Evolutionary conservation across 1,284 basidiomycete genomes (phyloP), one percentile per base, ranked within the genome.

Genomic region (Amylostereum areolatum): DNA sequence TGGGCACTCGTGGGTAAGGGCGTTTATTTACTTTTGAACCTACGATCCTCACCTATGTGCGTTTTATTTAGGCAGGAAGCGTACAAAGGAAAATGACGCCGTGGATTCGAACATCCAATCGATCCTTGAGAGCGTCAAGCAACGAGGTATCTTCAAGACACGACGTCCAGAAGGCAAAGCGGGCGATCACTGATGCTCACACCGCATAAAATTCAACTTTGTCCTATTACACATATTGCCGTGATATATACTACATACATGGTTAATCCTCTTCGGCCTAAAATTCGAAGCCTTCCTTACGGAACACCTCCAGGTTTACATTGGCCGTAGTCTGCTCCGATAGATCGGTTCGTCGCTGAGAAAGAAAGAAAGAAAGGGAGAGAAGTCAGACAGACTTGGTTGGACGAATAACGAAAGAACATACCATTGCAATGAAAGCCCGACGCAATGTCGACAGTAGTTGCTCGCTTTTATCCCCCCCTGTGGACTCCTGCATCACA

Each of bases 371-470:
- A n/a, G n/a, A n/a, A n/a, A n/a, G n/a, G n/a, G n/a, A n/a, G n/a
- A n/a, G n/a, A n/a, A n/a, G n/a, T n/a, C n/a, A n/a, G n/a, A n/a
- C n/a, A n/a, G n/a, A n/a, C n/a, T n/a, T n/a, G n/a, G n/a, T n/a
- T 28, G 30, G 29, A 5, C n/a, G 10, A 27, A 45, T 34, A 46
- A 43, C n/a, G 10, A 45, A 47, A 24, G 18, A 25, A 68, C 78
- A 56, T 56, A 89, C 92, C 90, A 97, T 88, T 34, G 83, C 76
- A 43, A 85, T 62, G 56, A 97, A 81, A 18, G 92, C 84, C 40
- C 95, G 78, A 51, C 92, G 79, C 29, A 99, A 77, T n/a, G 96
- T 98, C 52, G 81, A 78, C 96, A 95, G 98, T 29, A 99, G 73
- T 55, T 91, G 87, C 53, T 87, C 82, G 57, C 86, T 92, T 44